Percentiles rank a stretch among this genome's conserved stretches.
Conservation (phyloP, 2,329 filamentous ascomycete genomes). For the Talaromyces sp. region DNA sequence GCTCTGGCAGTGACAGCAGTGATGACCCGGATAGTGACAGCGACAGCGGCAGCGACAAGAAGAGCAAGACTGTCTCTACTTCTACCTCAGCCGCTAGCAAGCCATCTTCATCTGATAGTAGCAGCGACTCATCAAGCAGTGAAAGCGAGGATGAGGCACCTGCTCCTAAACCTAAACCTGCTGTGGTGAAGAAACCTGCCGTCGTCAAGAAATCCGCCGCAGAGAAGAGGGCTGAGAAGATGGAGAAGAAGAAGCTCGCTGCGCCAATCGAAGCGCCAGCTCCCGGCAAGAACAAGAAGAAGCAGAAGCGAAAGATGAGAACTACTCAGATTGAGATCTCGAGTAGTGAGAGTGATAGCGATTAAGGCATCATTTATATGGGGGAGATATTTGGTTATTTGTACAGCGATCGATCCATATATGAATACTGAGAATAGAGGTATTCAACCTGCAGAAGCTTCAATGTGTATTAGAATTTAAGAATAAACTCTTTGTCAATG, state of each 20-base stretch:
- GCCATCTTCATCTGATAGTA: slow-evolving; percentile 13
- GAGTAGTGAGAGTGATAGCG: slow-evolving; percentile 30
- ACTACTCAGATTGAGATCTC: slow-evolving; percentile 28
- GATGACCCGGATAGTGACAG: slow-evolving; percentile 15
- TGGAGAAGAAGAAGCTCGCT: slow-evolving; percentile 9
- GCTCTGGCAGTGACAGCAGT: slow-evolving; percentile 19
- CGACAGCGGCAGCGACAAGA: slow-evolving; percentile 1
- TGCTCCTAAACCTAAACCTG: slow-evolving; percentile 9
- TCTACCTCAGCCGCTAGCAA: background rate
- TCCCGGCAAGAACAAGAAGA: slow-evolving; percentile 26
- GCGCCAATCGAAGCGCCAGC: slow-evolving; percentile 4
- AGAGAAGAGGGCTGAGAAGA: background rate
- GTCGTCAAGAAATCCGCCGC: slow-evolving; percentile 8
- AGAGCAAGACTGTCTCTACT: background rate
- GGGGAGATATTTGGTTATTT: slow-evolving; percentile 1
- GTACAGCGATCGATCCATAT: slow-evolving; percentile 4
- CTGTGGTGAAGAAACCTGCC: slow-evolving; percentile 9
- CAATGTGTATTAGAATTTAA: background rate
- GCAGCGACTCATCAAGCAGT: too few species aligned
- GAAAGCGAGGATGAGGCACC: background rate
- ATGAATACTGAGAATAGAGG: background rate
- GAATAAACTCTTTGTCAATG: too few species aligned
- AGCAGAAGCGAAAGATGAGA: slow-evolving; percentile 28
- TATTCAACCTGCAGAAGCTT: too few species aligned
- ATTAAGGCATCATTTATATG: slow-evolving; percentile 9